Evolutionary conservation across 2,329 filamentous ascomycete species (phyloP), one percentile per base, ranked within the genome.

Genomic region (Sordariomycetes sp.): DNA sequence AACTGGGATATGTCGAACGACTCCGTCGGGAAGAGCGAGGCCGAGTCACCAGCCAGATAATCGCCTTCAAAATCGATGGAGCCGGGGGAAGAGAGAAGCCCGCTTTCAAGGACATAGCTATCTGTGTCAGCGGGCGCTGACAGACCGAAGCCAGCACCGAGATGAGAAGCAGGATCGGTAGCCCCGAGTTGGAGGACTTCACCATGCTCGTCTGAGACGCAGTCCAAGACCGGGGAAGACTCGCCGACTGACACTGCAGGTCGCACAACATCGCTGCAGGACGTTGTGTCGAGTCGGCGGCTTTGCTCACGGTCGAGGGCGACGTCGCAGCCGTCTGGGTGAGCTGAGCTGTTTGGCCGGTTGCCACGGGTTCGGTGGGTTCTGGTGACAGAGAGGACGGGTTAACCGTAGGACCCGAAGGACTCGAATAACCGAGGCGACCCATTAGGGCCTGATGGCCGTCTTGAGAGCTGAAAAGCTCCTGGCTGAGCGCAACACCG

Each of bases 181-280:
- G 76, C 67, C 80, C 50, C 53, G 53, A 53, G 36, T 12, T 12
- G 52, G 54, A 54, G 52, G 42, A 53, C 42, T 42, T 35, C 65
- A 70, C 73, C 68, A 66, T 56, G 50, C 51, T 45, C 65, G 70
- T 73, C 68, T 66, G 74, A 62, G 71, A 74, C 65, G 66, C 68
- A 68, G 63, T 75, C 65, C 71, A 52, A 7, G 22, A 70, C 69
- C 69, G 71, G 66, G 74, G 72, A 71, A 74, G 76, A 74, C 80
- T 80, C 78, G 76, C 82, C 87, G 88, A 92, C 86, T 84, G 91
- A 97, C 94, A 99, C 94, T 87, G 94, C 94, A 95, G 94, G 94
- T 96, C 94, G 72, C 87, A 97, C 94, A 97, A 96, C 92, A 96
- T 86, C 91, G 82, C 94, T 81, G 94, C 94, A 97, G 94, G 91